A percentile compares a stretch with the other conserved stretches of the same genome.
phyloP scores from a whole-genome alignment of 768 basidiomycete genomes.

The Boletus subparvulus region DNA sequence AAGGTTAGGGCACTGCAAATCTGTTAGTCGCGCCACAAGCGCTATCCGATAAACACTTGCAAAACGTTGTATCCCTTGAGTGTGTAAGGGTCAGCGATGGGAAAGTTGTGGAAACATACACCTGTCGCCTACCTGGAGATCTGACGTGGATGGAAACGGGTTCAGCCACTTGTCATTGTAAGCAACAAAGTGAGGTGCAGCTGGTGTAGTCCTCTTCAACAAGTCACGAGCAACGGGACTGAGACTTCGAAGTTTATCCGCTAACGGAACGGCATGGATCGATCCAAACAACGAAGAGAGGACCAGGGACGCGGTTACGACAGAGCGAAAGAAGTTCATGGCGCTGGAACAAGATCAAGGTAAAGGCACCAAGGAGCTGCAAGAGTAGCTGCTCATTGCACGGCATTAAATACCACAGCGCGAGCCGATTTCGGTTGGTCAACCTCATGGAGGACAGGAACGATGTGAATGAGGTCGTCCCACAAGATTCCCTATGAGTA shows the following conservation, averaged over 20 bases:
- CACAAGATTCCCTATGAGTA: background rate
- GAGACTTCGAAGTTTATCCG: slow-evolving; percentile 22
- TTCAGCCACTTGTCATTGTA: slow-evolving; percentile 44
- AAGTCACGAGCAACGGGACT: slow-evolving; percentile 23
- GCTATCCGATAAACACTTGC: slow-evolving; percentile 13
- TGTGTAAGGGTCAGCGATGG: background rate
- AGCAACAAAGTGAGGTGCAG: slow-evolving; percentile 49
- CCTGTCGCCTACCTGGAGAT: slow-evolving; percentile 38
- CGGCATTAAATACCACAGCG: slow-evolving; percentile 19
- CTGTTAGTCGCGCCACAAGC: background rate
- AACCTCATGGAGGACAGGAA: slow-evolving; percentile 7
- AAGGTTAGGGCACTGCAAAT: slow-evolving; percentile 40
- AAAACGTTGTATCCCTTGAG: slow-evolving; percentile 36
- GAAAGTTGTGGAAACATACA: background rate
- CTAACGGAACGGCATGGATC: slow-evolving; percentile 17
- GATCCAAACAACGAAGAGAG: slow-evolving; percentile 10
- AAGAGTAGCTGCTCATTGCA: background rate
- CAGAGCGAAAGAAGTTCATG: slow-evolving; percentile 17
- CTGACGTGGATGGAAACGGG: slow-evolving; percentile 44
- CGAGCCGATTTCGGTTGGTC: background rate
- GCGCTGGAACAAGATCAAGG: background rate
- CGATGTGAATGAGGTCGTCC: background rate
- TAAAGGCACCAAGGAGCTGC: background rate
- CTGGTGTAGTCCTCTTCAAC: slow-evolving; percentile 29
- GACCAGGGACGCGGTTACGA: slow-evolving; percentile 1